Base-by-base conservation (phyloP, 106 monocot species). In the Platanthera guangdongensis region DNA sequence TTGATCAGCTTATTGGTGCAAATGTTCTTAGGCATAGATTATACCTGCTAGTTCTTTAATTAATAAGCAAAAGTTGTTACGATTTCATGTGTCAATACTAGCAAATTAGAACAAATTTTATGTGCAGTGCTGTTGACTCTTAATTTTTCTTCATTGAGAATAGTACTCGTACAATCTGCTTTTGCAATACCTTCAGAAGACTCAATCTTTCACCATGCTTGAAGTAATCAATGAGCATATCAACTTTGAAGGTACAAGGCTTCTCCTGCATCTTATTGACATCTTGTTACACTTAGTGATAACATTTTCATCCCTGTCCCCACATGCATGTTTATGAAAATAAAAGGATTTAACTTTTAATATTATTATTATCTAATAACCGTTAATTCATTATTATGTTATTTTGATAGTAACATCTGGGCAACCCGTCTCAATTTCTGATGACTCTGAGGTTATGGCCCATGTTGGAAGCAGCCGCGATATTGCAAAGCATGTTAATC, bases 161-260 rank as follows among this genome's bases (percentile, higher is more conserved):
- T 81, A 97, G 97, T 97, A 97, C 78, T 94, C 97, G 16, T 94
- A 91, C 48, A 83, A 91, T 54, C 86, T 97, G 18, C 89, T 97
- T 50, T 63, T 93, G 64, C 93, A 97, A 82, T 94, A 88, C 77
- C 87, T 97, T 72, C 97, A 91, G 72, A 97, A 94, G 84, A 83
- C 86, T 39, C 89, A 97, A 75, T 89, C 87, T 18, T 55, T 89
- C 51, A 86, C 84, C 8, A 89, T 97, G 81, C 97, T 97, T 88
- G 97, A 93, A 73, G 76, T 97, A 79, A 93, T 97, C 70, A 97
- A 97, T 84, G 94, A 97, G 73, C 97, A 89, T 72, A 91, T 94
- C 59, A 97, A 93, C 71, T 97, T 97, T 83, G 87, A 94, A 88
- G 91, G 94, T 97, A 86, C 12, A 18, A 64, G 5, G 14, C 10